phyloP scores from a whole-genome alignment of 202 grass and related monocot genomes.

The Panicum hallii region DNA sequence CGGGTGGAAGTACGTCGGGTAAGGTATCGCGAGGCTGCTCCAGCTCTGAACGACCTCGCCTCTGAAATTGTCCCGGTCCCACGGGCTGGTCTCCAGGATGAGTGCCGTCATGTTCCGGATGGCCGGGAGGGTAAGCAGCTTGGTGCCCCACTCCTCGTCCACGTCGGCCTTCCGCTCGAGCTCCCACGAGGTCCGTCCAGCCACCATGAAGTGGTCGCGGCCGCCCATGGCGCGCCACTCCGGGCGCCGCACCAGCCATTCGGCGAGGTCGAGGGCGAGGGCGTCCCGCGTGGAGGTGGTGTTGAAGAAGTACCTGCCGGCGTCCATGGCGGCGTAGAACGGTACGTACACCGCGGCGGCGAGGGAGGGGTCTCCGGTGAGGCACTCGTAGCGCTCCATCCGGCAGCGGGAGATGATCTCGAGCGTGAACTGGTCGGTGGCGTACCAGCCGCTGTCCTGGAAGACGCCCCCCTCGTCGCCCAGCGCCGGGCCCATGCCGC shows the following conservation, averaged over 20 bases:
- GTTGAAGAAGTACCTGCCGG: slow-evolving; percentile 27
- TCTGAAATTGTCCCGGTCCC: neutral
- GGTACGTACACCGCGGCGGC: slow-evolving; percentile 55
- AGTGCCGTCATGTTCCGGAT: slow-evolving; percentile 63
- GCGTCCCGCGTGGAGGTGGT: slow-evolving; percentile 43
- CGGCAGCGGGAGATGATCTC: slow-evolving; percentile 56
- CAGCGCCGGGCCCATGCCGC: slow-evolving; percentile 47
- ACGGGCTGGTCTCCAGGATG: slow-evolving; percentile 46
- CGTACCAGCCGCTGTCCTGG: slow-evolving; percentile 46
- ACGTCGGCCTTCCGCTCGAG: slow-evolving; percentile 22
- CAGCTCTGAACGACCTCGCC: too few species aligned
- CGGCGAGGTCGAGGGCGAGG: slow-evolving; percentile 44
- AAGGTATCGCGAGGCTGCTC: slow-evolving; percentile 48
- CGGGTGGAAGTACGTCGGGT: slow-evolving; percentile 70
- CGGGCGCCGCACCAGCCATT: slow-evolving; percentile 44
- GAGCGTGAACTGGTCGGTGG: slow-evolving; percentile 51
- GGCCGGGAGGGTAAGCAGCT: slow-evolving; percentile 49
- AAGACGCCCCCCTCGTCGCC: slow-evolving; percentile 34
- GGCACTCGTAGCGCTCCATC: slow-evolving; percentile 57
- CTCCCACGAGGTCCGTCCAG: slow-evolving; percentile 49
- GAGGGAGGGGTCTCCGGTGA: slow-evolving; percentile 46
- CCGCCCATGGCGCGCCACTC: slow-evolving; percentile 64
- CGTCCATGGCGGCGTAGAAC: slow-evolving; percentile 56
- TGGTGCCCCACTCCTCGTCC: slow-evolving; percentile 53
- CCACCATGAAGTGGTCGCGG: slow-evolving; percentile 60